Evolutionary conservation across 441 rosid genomes (phyloP).

Genomic region (Arabidopsis lyrata): DNA sequence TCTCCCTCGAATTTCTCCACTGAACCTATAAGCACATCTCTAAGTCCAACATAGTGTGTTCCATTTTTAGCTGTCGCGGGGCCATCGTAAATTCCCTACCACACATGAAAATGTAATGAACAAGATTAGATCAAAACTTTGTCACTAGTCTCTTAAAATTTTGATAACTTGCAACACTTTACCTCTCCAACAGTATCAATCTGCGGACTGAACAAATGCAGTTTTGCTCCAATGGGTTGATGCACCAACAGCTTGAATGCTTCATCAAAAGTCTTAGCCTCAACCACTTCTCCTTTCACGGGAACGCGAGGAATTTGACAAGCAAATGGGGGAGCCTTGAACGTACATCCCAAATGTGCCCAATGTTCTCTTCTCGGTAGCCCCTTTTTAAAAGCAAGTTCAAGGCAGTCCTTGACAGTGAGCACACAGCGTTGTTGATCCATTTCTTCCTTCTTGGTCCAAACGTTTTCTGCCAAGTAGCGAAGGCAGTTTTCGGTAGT

Average conservation of each 20-base stretch:
- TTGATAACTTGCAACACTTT: neutral
- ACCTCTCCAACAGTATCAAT: conserved; percentile 23
- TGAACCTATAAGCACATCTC: neutral
- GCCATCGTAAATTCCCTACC: conserved; percentile 29
- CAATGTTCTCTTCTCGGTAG: conserved; percentile 2
- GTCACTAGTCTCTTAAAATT: neutral
- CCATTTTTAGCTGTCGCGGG: neutral
- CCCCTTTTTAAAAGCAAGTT: neutral
- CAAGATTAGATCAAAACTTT: neutral
- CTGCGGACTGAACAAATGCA: conserved; percentile 31
- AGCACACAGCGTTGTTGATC: neutral
- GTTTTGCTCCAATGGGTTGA: conserved; percentile 28
- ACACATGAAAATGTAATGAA: neutral
- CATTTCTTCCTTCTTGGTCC: neutral
- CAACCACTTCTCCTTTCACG: conserved; percentile 27
- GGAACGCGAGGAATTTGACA: conserved; percentile 8
- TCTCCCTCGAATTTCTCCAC: neutral
- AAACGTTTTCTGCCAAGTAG: neutral
- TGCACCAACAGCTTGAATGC: neutral
- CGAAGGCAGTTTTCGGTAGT: neutral
- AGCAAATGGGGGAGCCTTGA: conserved; percentile 15
- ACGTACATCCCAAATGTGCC: conserved; percentile 22
- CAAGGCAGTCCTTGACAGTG: neutral
- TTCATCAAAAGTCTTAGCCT: neutral
- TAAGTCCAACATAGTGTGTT: conserved; percentile 28